Conservation (phyloP, 179 eudicot genomes). For the Silene noctiflora region DNA sequence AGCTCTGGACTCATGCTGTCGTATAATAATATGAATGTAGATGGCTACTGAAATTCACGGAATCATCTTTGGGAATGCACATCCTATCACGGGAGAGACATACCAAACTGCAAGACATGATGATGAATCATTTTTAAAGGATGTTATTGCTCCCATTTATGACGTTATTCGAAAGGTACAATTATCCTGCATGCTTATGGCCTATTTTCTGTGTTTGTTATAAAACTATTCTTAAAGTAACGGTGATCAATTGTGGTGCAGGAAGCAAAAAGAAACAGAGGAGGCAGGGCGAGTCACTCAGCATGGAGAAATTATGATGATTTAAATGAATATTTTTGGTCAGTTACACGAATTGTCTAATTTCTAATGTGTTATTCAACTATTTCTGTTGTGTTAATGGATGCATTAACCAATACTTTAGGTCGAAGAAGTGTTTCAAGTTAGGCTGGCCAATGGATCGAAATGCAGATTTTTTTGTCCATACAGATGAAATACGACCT, state of each 20-base stretch:
- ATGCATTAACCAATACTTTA: constrained; percentile 25
- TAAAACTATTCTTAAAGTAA: constrained; percentile 3
- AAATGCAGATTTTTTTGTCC: constrained; percentile 73
- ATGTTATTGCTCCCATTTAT: constrained; percentile 78
- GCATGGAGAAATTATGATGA: constrained; percentile 99
- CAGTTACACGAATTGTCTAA: constrained; percentile 22
- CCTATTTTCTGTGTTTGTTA: constrained; percentile 17
- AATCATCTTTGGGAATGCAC: constrained; percentile 48
- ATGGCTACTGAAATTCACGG: constrained; percentile 73
- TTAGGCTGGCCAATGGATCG: constrained; percentile 89
- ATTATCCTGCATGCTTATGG: neutral
- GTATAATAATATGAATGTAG: constrained; percentile 31
- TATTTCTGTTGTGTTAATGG: constrained; percentile 21
- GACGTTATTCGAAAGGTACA: constrained; percentile 75
- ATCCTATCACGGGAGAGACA: constrained; percentile 52
- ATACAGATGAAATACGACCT: constrained; percentile 39
- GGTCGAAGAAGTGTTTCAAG: constrained; percentile 82
- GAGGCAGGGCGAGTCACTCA: constrained; percentile 94
- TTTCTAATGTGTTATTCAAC: neutral
- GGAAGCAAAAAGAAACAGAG: constrained; percentile 82
- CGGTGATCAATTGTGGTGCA: constrained; percentile 31
- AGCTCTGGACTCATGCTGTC: constrained; percentile 5
- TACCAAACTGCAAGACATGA: constrained; percentile 42
- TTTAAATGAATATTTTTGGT: constrained; percentile 98
- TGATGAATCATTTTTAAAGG: constrained; percentile 65